A percentile compares a stretch with the other conserved stretches of the same genome.
phyloP scores from a whole-genome alignment of 2,329 filamentous ascomycete species.

The Sphaerulina populicola region DNA sequence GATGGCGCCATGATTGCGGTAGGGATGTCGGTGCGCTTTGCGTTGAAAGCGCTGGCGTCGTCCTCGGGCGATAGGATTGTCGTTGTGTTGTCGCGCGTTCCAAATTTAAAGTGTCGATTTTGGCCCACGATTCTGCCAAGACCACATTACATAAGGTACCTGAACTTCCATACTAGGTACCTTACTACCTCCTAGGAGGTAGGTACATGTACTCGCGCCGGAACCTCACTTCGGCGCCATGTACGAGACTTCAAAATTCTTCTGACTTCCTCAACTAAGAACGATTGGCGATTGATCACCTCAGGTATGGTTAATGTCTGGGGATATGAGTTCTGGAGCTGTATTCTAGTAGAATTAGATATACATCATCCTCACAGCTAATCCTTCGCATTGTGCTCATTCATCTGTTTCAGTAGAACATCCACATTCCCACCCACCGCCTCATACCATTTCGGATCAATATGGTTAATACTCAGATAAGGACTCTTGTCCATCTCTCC shows the following conservation, averaged over 20 bases:
- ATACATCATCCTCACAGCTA: not conserved
- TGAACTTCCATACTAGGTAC: too few species aligned
- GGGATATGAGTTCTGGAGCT: not conserved
- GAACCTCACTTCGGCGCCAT: too few species aligned
- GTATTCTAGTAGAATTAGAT: too few species aligned
- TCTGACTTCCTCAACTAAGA: too few species aligned
- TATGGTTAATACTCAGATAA: constrained; percentile 35
- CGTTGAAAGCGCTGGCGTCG: constrained; percentile 2
- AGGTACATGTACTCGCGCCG: too few species aligned
- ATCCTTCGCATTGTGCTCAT: constrained; percentile 14
- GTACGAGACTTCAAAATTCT: too few species aligned
- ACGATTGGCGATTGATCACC: too few species aligned
- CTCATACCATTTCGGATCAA: constrained; percentile 38
- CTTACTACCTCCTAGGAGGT: too few species aligned
- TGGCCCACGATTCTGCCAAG: too few species aligned
- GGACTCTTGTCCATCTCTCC: constrained; percentile 32
- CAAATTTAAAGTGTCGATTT: not conserved
- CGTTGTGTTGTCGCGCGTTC: not conserved
- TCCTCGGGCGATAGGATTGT: not conserved
- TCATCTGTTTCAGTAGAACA: constrained; percentile 18
- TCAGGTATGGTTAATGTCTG: too few species aligned
- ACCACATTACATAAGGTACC: too few species aligned
- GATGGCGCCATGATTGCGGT: constrained; percentile 72
- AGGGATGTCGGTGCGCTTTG: constrained; percentile 9
- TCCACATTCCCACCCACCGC: constrained; percentile 25